These are phyloP conservation scores for Arthroderma uncinatum DNA, from an alignment of 2,329 filamentous ascomycete genomes.

Conservation along the genomic window DNA sequence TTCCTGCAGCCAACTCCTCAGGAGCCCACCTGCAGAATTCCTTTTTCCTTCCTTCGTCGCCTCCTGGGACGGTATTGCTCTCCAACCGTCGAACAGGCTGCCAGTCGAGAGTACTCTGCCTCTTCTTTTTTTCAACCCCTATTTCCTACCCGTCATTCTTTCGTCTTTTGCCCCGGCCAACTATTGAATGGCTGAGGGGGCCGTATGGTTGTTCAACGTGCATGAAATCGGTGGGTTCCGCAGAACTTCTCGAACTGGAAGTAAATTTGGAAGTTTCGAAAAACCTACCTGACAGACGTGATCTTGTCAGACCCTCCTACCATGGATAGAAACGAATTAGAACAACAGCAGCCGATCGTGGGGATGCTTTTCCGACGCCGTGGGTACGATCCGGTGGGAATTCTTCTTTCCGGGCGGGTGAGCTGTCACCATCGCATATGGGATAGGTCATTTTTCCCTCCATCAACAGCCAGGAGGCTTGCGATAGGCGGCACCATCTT, in stretches of 20 bases:
- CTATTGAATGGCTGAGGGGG: background rate
- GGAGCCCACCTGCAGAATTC: background rate
- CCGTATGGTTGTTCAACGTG: background rate
- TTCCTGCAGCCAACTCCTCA: background rate
- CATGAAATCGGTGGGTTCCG: background rate
- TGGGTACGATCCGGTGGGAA: conserved; percentile 1
- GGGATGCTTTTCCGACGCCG: background rate
- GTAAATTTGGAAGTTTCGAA: conserved; percentile 5
- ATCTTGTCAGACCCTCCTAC: conserved; percentile 2
- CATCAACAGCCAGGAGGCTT: background rate
- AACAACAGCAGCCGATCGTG: background rate
- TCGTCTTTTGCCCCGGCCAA: too few relatives aligned
- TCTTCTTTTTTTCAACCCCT: background rate
- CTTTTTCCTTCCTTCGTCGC: background rate
- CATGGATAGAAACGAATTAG: background rate
- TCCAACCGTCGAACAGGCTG: background rate
- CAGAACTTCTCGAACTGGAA: conserved; percentile 5
- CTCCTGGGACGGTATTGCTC: background rate
- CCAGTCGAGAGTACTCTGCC: background rate
- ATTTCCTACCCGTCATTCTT: background rate
- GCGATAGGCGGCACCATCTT: background rate
- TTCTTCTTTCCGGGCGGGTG: background rate
- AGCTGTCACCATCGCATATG: conserved; percentile 1
- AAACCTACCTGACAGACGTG: conserved; percentile 2
- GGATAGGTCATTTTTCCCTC: conserved; percentile 1